Base-by-base conservation (phyloP, 1,284 basidiomycete species). In the Sporisorium scitamineum region DNA sequence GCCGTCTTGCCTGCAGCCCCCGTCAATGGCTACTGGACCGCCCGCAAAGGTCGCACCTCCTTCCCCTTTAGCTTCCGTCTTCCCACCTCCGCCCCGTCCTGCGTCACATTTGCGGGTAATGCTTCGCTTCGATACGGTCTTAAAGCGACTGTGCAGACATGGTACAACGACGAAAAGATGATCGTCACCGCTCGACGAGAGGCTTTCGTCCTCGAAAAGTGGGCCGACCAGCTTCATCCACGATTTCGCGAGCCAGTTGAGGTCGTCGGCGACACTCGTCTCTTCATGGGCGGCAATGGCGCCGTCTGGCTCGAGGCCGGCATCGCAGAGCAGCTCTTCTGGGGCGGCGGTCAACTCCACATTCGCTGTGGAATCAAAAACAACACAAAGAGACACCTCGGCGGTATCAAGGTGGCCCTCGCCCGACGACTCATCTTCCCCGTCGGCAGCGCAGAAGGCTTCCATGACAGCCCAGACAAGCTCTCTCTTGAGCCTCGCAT, bases 241-340 rank as follows among this genome's bases (percentile, higher is more conserved):
- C 54, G 55, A 37, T 82, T 74, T 55, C 50, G 52, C 24, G 63
- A 80, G 56, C 80, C 80, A 11, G 57, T 79, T 50, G 79, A 83
- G 34, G 77, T 62, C 13, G 72, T 83, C 6, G 80, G 70, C 7
- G 81, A 83, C 27, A 82, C 81, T 20, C 67, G 79, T 9, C 64
- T 83, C 27, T 83, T 83, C 65, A 82, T 83, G 79, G 81, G 81
- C 4, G 81, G 81, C 31, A 77, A 71, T 20, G 80, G 81, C 32
- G 77, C 75, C 24, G 73, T 83, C 22, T 83, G 80, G 80, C 71
- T 83, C 45, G 81, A 83, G 47, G 81, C 81, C 22, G 74, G 74
- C 26, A 61, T 83, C 18, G 44, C 60, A 3, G 69, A 79, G 41
- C 68, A 70, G 52, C 71, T 83, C 51, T 82, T 80, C 62, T 72